Conservation (phyloP, 2,329 filamentous ascomycete species). For the Penicillium sclerotiorum region DNA sequence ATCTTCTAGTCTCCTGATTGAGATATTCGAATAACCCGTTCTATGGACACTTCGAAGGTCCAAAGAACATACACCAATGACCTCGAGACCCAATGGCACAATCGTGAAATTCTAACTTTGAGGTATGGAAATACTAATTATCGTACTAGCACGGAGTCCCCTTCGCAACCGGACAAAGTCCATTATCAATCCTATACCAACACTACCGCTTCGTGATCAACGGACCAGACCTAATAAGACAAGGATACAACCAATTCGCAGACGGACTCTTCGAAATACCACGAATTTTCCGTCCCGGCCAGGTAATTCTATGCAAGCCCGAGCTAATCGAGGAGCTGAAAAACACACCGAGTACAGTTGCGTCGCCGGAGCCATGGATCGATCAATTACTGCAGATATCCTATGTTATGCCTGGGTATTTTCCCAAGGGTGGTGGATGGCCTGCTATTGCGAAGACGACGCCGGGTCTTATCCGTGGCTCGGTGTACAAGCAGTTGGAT, state of each 20-base stretch:
- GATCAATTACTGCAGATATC: conserved; percentile 36
- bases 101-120: background rate
- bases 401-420: conserved; percentile 38
- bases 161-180: conserved; percentile 8
- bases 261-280: conserved; percentile 25
- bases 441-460: conserved; percentile 28
- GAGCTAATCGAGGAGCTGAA: conserved; percentile 24
- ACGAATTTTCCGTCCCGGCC: conserved; percentile 25
- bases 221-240: conserved; percentile 20
- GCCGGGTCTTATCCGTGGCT: conserved; percentile 24
- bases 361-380: conserved; percentile 27
- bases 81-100: too few relatives aligned
- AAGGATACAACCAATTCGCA: conserved; percentile 17
- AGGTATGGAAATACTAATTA: background rate
- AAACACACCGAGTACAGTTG: conserved; percentile 14
- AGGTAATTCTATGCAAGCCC: conserved; percentile 22
- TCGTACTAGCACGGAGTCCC: conserved; percentile 9
- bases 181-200: conserved; percentile 17
- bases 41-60: too few relatives aligned
- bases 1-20: background rate
- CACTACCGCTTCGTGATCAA: conserved; percentile 24
- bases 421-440: conserved; percentile 21
- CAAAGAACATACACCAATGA: too few relatives aligned
- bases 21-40: too few relatives aligned
- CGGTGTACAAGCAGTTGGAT: conserved; percentile 20